Conservation (phyloP, 805 yeast genomes). For the Jamesozyma spencerorum region DNA sequence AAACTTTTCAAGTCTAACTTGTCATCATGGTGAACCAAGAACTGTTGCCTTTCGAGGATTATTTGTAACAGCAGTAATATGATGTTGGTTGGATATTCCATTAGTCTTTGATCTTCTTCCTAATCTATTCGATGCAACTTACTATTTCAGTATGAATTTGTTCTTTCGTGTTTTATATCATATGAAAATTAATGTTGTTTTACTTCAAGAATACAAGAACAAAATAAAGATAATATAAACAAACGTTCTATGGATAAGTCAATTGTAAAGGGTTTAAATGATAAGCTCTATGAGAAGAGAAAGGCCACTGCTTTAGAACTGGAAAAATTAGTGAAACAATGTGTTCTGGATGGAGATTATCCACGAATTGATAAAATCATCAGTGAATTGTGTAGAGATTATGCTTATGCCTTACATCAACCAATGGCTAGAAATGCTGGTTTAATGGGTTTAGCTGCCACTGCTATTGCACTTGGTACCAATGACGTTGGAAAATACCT, state of each 20-base stretch:
- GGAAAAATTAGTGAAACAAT: constrained; percentile 68
- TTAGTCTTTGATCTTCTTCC: not conserved
- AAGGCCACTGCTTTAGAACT: constrained; percentile 70
- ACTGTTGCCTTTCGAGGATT: constrained; percentile 23
- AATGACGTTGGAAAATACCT: constrained; percentile 75
- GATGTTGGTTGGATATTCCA: constrained; percentile 17
- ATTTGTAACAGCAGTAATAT: constrained; percentile 23
- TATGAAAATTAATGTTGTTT: too few relatives aligned
- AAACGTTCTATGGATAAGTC: constrained; percentile 40
- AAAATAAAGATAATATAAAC: too few relatives aligned
- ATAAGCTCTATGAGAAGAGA: constrained; percentile 67
- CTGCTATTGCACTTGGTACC: constrained; percentile 83
- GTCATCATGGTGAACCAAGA: constrained; percentile 14
- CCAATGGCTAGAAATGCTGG: constrained; percentile 93
- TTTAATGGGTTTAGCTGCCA: constrained; percentile 89
- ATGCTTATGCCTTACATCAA: constrained; percentile 74
- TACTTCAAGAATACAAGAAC: too few relatives aligned
- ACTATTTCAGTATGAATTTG: too few relatives aligned
- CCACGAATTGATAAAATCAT: constrained; percentile 42
- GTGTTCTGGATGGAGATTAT: constrained; percentile 30
- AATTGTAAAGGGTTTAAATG: constrained; percentile 58
- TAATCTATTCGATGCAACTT: not conserved
- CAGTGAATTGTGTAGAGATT: constrained; percentile 65
- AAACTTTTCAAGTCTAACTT: constrained; percentile 11
- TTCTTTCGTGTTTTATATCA: too few relatives aligned